Base-by-base conservation (phyloP, 2,329 filamentous ascomycete species). In the Eutypa lata region DNA sequence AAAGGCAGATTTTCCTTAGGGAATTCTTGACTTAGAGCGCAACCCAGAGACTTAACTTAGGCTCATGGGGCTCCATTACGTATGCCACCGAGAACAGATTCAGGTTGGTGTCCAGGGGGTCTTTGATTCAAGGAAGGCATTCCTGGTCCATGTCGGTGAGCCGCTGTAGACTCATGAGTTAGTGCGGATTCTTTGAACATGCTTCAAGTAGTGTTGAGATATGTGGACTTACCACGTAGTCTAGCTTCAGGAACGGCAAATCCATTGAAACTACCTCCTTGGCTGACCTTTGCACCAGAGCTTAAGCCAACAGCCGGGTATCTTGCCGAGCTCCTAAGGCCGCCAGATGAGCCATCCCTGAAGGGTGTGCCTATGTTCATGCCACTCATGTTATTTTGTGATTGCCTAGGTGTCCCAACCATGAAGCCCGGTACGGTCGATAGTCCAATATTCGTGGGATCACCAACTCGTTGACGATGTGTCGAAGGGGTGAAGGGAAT, bases 401-500 rank as follows among this genome's bases (percentile, higher is more conserved):
- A 61, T 7, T 54, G 54, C 47, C 54, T 59, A 38, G 62, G 61
- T 14, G 67, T 62, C 8, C 67, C 66, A n/a, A 59, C 51, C n/a
- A 68, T 62, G 6, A 69, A 54, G 14, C 68, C 67, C 6, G 68
- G 65, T 31, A 68, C 62, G 6, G 59, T 62, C 19, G 68, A 63
- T 26, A 71, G 45, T 14, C 65, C 65, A 22, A 66, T 53, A 14
- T 59, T 53, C 21, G 48, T 48, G 19, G 55, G 46, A 24, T 63
- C 61, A 16, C 57, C 62, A 18, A 68, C 24, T n/a, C 66, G 62
- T 56, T 65, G 62, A n/a, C 65, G 61, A 57, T 71, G 63, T 24
- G 62, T 66, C 11, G 69, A 67, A 18, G 70, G 68, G 1, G 69
- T 71, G 28, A 67, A 37, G n/a, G 68, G 65, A 14, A 68, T 35